Evolutionary conservation across 257 asterid species (phyloP).

Genomic region (Nicotiana undulata): DNA sequence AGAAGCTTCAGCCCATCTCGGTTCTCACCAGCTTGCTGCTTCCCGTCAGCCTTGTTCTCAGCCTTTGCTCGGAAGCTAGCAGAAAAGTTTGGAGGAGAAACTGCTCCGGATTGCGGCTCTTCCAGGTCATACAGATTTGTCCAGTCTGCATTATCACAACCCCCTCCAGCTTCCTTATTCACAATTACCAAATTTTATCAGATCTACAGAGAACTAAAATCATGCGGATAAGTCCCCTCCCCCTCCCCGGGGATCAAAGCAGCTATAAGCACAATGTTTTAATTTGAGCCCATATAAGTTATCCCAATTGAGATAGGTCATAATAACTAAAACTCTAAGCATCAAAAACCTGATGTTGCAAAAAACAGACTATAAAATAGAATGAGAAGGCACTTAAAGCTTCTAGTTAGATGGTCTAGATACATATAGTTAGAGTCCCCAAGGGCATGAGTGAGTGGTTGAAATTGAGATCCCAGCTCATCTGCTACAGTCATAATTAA

Average conservation of each 20-base stretch:
- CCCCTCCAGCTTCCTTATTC: slow-evolving; percentile 67
- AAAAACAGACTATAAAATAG: not conserved
- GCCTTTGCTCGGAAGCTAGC: slow-evolving; percentile 43
- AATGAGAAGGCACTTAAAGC: not conserved
- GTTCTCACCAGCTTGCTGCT: slow-evolving; percentile 47
- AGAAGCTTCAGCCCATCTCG: slow-evolving; percentile 85
- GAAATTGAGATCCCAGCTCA: not conserved
- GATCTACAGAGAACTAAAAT: not conserved
- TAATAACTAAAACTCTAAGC: not conserved
- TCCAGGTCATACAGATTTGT: slow-evolving; percentile 69
- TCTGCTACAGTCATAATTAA: no score
- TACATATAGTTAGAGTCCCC: not conserved
- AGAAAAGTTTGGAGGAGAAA: slow-evolving; percentile 41
- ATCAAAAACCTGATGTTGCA: not conserved
- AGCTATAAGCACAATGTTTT: not conserved
- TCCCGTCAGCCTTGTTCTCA: slow-evolving; percentile 47
- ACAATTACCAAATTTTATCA: not conserved
- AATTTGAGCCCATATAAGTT: not conserved
- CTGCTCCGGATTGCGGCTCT: slow-evolving; percentile 47
- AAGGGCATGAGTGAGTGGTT: not conserved
- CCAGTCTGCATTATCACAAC: slow-evolving; percentile 68
- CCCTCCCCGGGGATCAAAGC: not conserved
- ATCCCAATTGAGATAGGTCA: not conserved
- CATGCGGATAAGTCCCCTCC: not conserved
- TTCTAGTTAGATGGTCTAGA: not conserved